These are phyloP conservation scores for Fusarium incarnatum DNA, from an alignment of 2,329 filamentous ascomycete species.

Conservation along the genomic window DNA sequence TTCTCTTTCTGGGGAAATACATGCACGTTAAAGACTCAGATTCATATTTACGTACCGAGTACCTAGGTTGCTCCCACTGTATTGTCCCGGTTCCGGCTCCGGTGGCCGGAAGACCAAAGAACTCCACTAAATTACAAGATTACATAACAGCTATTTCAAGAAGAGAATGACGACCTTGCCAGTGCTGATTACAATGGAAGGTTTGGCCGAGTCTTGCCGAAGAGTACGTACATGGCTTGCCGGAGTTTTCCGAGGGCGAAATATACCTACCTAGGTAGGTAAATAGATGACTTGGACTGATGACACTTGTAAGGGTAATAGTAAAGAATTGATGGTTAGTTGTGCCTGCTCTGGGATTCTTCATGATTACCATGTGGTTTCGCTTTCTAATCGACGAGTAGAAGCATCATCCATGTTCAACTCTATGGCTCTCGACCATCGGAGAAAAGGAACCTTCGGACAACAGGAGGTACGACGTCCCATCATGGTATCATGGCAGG, in stretches of 20 bases:
- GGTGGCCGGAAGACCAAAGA: conserved; percentile 21
- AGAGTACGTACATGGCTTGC: background rate
- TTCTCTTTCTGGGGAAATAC: conserved; percentile 38
- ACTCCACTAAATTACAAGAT: conserved; percentile 14
- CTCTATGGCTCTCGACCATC: background rate
- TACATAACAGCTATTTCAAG: background rate
- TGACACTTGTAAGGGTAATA: background rate
- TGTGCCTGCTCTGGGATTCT: too few species aligned
- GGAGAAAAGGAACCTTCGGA: background rate
- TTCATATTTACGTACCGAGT: background rate
- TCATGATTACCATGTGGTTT: background rate
- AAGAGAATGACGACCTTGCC: background rate
- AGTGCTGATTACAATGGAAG: background rate
- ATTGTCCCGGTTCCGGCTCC: conserved; percentile 31
- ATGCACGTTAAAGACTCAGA: conserved; percentile 15
- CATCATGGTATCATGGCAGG: too few species aligned
- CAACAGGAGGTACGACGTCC: background rate
- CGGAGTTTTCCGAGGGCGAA: conserved; percentile 12
- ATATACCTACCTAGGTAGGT: background rate
- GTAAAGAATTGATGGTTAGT: background rate
- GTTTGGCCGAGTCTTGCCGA: conserved; percentile 27
- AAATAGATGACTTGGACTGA: background rate
- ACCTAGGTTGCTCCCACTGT: background rate
- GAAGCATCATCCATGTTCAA: too few species aligned
- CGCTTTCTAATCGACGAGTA: too few species aligned